Evolutionary conservation across 306 rosid species (phyloP).

Genomic region (Acacia acuminata): DNA sequence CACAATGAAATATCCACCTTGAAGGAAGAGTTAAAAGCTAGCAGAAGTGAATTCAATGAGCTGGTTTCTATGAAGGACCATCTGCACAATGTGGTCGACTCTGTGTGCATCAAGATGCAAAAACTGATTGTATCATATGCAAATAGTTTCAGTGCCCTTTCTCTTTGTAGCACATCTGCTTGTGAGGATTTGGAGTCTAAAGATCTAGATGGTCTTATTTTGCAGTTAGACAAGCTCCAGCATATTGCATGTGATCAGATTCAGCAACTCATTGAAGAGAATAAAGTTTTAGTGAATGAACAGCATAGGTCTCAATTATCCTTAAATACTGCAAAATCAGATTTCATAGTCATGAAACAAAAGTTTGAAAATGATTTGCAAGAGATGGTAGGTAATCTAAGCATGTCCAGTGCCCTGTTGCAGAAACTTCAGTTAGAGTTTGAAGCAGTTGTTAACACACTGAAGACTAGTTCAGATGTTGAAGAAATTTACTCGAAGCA

Average conservation of each 20-base stretch:
- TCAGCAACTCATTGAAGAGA: slow-evolving; percentile 69
- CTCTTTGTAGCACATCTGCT: slow-evolving; percentile 44
- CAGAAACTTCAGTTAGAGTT: slow-evolving; percentile 69
- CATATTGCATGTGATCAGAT: slow-evolving; percentile 52
- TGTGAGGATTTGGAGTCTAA: slow-evolving; percentile 47
- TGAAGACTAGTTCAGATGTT: slow-evolving; percentile 51
- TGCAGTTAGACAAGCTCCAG: slow-evolving; percentile 72
- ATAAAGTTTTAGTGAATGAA: slow-evolving; percentile 50
- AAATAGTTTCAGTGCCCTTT: slow-evolving; percentile 38
- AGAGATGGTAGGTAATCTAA: slow-evolving; percentile 50
- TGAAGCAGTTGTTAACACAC: slow-evolving; percentile 61
- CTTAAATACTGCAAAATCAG: slow-evolving; percentile 54
- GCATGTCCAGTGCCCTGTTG: slow-evolving; percentile 54
- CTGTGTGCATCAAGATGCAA: slow-evolving; percentile 53
- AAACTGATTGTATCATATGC: slow-evolving; percentile 57
- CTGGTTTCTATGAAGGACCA: slow-evolving; percentile 58
- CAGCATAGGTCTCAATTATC: slow-evolving; percentile 57
- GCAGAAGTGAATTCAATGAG: slow-evolving; percentile 53
- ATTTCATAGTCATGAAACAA: slow-evolving; percentile 57
- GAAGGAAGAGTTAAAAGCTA: slow-evolving; percentile 64
- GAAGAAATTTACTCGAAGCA: slow-evolving; percentile 64
- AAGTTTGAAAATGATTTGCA: slow-evolving; percentile 56
- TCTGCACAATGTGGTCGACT: slow-evolving; percentile 52
- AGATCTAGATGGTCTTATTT: slow-evolving; percentile 50
- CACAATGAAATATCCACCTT: slow-evolving; percentile 54